Evolutionary conservation across 805 yeast genomes (phyloP).

Genomic region (Kodamaea nitidulidarum): DNA sequence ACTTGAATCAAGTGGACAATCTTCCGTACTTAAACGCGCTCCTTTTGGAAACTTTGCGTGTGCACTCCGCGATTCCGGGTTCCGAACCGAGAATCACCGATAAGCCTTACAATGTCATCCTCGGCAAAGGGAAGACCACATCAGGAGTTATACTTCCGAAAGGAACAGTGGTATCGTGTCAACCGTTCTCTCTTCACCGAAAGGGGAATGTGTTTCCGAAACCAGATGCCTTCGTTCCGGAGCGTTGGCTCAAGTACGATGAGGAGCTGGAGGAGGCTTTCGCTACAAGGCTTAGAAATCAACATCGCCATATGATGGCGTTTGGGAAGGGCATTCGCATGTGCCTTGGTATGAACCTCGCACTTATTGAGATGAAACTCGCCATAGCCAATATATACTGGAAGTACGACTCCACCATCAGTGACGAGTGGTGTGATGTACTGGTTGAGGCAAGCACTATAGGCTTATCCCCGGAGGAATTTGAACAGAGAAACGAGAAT

Average conservation of each 20-base stretch:
- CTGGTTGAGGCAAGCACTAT: slow-evolving; percentile 12
- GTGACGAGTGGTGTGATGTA: slow-evolving; percentile 43
- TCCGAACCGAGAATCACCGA: slow-evolving; percentile 58
- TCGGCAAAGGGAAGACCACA: slow-evolving; percentile 10
- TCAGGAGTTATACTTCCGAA: slow-evolving; percentile 40
- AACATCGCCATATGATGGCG: slow-evolving; percentile 56
- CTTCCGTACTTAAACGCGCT: slow-evolving; percentile 60
- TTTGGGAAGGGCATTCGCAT: slow-evolving; percentile 72
- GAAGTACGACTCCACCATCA: slow-evolving; percentile 39
- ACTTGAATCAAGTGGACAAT: slow-evolving; percentile 45
- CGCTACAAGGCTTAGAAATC: slow-evolving; percentile 34
- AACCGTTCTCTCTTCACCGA: slow-evolving; percentile 64
- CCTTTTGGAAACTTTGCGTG: slow-evolving; percentile 54
- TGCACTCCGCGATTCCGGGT: slow-evolving; percentile 72
- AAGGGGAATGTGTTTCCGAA: slow-evolving; percentile 45
- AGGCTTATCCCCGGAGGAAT: slow-evolving; percentile 14
- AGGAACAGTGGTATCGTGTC: slow-evolving; percentile 57
- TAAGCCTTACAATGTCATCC: slow-evolving; percentile 19
- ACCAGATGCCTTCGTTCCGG: slow-evolving; percentile 53
- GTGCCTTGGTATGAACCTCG: slow-evolving; percentile 72
- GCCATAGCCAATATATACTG: slow-evolving; percentile 51
- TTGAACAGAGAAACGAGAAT: slow-evolving; percentile 27
- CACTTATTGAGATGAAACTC: slow-evolving; percentile 61
- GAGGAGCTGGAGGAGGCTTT: slow-evolving; percentile 31
- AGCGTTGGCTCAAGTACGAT: slow-evolving; percentile 51